Evolutionary conservation across 257 asterid species (phyloP).

Genomic region (Nemophila menziesii): DNA sequence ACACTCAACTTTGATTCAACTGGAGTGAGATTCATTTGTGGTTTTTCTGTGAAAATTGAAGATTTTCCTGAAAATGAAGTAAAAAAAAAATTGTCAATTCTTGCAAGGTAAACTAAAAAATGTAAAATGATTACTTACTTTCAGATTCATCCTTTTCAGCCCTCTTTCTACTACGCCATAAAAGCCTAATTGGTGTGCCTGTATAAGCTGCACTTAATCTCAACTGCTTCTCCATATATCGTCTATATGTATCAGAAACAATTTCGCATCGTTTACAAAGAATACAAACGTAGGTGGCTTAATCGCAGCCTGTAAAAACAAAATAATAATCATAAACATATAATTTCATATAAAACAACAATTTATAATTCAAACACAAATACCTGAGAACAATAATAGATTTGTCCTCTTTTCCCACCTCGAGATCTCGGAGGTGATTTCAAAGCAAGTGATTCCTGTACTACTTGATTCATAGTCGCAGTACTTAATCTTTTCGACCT

Average conservation of each 20-base stretch:
- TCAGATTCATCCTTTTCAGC: constrained; percentile 43
- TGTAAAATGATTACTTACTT: too few relatives aligned
- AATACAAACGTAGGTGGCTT: constrained; percentile 96
- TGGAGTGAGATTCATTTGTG: too few relatives aligned
- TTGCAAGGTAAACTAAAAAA: too few relatives aligned
- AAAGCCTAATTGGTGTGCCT: constrained; percentile 93
- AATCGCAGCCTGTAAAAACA: constrained; percentile 71
- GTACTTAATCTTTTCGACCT: constrained; percentile 89
- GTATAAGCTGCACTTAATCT: constrained; percentile 71
- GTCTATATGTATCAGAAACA: constrained; percentile 83
- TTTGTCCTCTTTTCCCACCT: constrained; percentile 90
- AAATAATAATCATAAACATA: background rate
- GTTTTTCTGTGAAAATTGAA: too few relatives aligned
- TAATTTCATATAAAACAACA: background rate
- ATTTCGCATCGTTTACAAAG: constrained; percentile 87
- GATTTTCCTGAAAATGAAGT: too few relatives aligned
- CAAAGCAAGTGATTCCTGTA: constrained; percentile 74
- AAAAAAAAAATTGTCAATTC: too few relatives aligned
- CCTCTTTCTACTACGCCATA: constrained; percentile 90
- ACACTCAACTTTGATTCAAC: too few relatives aligned
- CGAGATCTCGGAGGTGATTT: constrained; percentile 93
- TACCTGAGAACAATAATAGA: constrained; percentile 96
- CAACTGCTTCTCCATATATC: constrained; percentile 94
- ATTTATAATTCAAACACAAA: constrained; percentile 1
- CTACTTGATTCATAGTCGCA: constrained; percentile 68